These are phyloP conservation scores for Modicella reniformis DNA, from an alignment of 371 early-diverging fungal genomes.

Conservation along the genomic window DNA sequence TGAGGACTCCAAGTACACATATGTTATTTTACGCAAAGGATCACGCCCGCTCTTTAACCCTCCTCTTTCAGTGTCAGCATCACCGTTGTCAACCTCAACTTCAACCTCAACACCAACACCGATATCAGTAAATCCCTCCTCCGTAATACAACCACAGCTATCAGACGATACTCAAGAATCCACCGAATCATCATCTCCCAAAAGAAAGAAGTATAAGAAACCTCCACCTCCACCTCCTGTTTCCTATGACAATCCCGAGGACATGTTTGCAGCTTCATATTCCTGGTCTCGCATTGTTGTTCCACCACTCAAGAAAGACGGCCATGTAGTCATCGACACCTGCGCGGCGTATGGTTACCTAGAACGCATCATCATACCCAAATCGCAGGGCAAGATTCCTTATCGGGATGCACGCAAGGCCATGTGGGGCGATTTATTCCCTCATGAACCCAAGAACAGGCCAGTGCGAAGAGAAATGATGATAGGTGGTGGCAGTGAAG, in stretches of 20 bases:
- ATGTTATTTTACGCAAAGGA: slow-evolving; percentile 80
- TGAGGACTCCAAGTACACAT: slow-evolving; percentile 85
- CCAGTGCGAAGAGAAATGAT: slow-evolving; percentile 31
- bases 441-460: slow-evolving; percentile 74
- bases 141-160: slow-evolving; percentile 5
- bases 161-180: neutral
- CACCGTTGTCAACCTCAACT: neutral
- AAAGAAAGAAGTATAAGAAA: slow-evolving; percentile 33
- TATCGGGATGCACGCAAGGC: slow-evolving; percentile 84
- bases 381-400: slow-evolving; percentile 77
- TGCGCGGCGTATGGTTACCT: slow-evolving; percentile 71
- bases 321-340: slow-evolving; percentile 80
- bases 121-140: neutral
- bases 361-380: slow-evolving; percentile 78
- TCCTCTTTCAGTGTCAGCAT: neutral
- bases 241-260: slow-evolving; percentile 32
- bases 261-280: slow-evolving; percentile 61
- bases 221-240: slow-evolving; percentile 47
- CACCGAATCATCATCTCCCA: neutral
- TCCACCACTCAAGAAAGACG: slow-evolving; percentile 80
- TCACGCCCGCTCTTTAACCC: slow-evolving; percentile 57
- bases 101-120: neutral
- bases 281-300: slow-evolving; percentile 78
- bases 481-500: neutral
- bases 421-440: slow-evolving; percentile 86